Evolutionary conservation across 2,329 filamentous ascomycete genomes (phyloP), one percentile per base, ranked within the genome.

Genomic region (Didymosphaeria variabile): DNA sequence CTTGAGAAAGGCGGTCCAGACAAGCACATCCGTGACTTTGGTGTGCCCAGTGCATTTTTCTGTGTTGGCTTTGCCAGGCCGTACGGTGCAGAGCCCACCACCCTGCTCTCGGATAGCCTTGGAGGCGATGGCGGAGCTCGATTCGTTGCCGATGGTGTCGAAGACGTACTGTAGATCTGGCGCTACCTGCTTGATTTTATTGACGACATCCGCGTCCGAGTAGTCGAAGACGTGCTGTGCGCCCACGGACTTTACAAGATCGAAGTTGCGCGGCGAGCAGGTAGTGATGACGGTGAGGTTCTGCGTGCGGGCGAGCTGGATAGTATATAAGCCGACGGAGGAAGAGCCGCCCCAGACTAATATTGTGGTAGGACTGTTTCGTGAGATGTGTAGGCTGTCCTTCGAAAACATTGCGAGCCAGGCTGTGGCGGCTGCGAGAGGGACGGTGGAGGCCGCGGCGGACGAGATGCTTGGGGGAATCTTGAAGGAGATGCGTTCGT

Each of bases 301-400:
- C 12, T 59, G 54, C 38, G 64, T 57, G 21, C 58, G 64, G 9
- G 67, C 63, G 3, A 71, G 55, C 46, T 72, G 68, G 8, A 70
- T 65, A 3, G 66, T 58, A 36, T 62, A 65, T 3, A 62, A 45
- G 9, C 66, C 66, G 3, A 67, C 64, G 15, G 74, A 73, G 3
- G 81, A 81, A 44, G 79, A 82, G 36, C 80, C 81, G 23, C 79
- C 81, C 78, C 80, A 83, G 3, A 83, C 66, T 2, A 84, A 66
- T 2, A 84, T 60, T 7, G 64, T 70, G 9, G 59, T 38, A 5
- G 57, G 47, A 5, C 47, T 56, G 10, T 34, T 64, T 59, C 59
- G 76, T 53, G 58, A 57, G 23, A 82, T 77, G n/a, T 62, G 61
- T 9, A 83, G 66, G 40, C 74, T 78, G 2, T 72, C 66, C 44